A percentile compares a stretch with the other conserved stretches of the same genome.
These are phyloP conservation scores for Simplicillium aogashimaense DNA, from an alignment of 2,329 filamentous ascomycete species.

Conservation along the genomic window DNA sequence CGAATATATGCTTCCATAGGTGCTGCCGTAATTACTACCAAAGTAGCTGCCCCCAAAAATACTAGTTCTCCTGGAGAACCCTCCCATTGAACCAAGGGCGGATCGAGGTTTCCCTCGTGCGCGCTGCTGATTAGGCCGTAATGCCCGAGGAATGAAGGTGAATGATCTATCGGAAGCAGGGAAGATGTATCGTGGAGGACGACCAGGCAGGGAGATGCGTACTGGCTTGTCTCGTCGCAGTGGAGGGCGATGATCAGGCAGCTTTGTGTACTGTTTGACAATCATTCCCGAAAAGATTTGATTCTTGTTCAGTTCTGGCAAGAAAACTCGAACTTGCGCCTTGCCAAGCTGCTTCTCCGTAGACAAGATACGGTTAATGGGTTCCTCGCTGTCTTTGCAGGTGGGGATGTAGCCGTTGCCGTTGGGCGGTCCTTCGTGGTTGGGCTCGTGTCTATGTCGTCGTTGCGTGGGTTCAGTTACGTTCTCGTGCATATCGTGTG, in stretches of 20 bases:
- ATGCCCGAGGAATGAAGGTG: constrained; percentile 90
- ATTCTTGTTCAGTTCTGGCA: constrained; percentile 66
- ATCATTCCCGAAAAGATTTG: constrained; percentile 65
- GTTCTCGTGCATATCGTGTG: constrained; percentile 86
- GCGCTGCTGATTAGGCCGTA: constrained; percentile 86
- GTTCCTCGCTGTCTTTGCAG: constrained; percentile 47
- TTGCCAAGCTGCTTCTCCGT: constrained; percentile 78
- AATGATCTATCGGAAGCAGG: constrained; percentile 86
- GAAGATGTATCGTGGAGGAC: constrained; percentile 79
- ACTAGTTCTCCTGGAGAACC: constrained; percentile 72
- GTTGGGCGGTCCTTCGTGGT: constrained; percentile 41
- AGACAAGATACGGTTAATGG: constrained; percentile 70
- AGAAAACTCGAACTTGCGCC: constrained; percentile 70
- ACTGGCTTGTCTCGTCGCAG: constrained; percentile 94
- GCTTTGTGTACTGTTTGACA: constrained; percentile 83
- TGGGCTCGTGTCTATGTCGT: constrained; percentile 31
- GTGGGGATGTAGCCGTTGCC: constrained; percentile 45
- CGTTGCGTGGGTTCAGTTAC: constrained; percentile 37
- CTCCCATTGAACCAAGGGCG: constrained; percentile 56
- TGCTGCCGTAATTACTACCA: constrained; percentile 12
- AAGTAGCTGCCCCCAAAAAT: constrained; percentile 48
- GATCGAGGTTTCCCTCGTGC: constrained; percentile 61
- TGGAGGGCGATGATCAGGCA: constrained; percentile 89
- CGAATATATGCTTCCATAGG: constrained; percentile 69
- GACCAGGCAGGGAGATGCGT: constrained; percentile 76